A percentile compares a stretch with the other conserved stretches of the same genome.
phyloP scores from a whole-genome alignment of 345 rosid genomes.

The Linum tenue region DNA sequence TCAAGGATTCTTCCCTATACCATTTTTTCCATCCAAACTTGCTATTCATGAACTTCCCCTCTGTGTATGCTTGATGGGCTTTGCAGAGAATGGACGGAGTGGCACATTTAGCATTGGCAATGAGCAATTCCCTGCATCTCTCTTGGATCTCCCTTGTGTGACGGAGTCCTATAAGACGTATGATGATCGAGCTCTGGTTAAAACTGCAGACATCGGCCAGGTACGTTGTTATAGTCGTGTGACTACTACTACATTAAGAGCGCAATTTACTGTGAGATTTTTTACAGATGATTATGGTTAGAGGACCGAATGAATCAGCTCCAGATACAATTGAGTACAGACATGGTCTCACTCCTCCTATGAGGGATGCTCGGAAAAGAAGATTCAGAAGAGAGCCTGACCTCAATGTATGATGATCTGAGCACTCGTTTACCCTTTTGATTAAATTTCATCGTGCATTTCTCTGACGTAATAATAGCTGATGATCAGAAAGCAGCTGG shows the following conservation, averaged over 20 bases:
- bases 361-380: constrained; percentile 96
- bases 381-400: constrained; percentile 96
- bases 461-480: neutral
- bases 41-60: neutral
- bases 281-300: constrained; percentile 85
- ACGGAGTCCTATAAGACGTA: constrained; percentile 91
- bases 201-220: constrained; percentile 93
- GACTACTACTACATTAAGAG: neutral
- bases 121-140: constrained; percentile 67
- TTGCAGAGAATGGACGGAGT: constrained; percentile 81
- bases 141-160: constrained; percentile 81
- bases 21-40: neutral
- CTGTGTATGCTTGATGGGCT: neutral
- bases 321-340: constrained; percentile 75
- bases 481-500: neutral
- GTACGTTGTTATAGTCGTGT: constrained; percentile 20
- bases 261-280: constrained; percentile 8
- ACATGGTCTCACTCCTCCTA: constrained; percentile 93
- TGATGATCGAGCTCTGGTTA: constrained; percentile 77
- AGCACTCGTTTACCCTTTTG: neutral
- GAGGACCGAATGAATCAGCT: constrained; percentile 68
- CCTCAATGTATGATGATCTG: constrained; percentile 54
- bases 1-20: neutral
- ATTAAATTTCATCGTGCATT: neutral
- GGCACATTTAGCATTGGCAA: constrained; percentile 70